Evolutionary conservation across 176 grass and related monocot species (phyloP), one percentile per base, ranked within the genome.

Genomic region (Avena sativa): DNA sequence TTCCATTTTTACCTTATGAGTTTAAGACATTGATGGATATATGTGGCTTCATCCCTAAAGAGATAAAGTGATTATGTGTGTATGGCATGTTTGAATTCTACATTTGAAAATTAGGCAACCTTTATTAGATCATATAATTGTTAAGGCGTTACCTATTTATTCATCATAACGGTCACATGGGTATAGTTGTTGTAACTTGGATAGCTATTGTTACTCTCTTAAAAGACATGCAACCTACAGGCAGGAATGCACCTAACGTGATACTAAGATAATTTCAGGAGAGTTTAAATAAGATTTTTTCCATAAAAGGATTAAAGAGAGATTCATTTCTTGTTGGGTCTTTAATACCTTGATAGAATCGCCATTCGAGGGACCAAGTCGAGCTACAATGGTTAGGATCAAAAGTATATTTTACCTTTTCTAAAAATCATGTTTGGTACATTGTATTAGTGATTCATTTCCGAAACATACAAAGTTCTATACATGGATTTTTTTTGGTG

Each of bases 391-490:
- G 21, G 43, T 81, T 10, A 61, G 19, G 19, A 79, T 61, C 55
- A 60, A 0, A 64, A 64, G 57, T 63, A n/a, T 38, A 64, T 83
- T 71, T 9, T 80, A 80, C 15, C 26, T 4, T 80, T 63, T 79
- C 40, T 14, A 25, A 63, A 80, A 60, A 59, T 28, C 36, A 58
- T 38, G 75, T 58, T 34, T 58, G n/a, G 25, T 56, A 57, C 8
- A 78, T 11, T 40, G 32, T 60, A 79, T 38, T 19, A 79, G 14
- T 44, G 20, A 79, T 23, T 30, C 38, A 6, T 67, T 67, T 64
- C 61, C 12, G 28, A 11, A 34, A 36, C 12, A 55, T 56, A 57
- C 9, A 57, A 78, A 58, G 25, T 38, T 58, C 34, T 20, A 10
- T 38, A 57, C 12, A 56, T 5, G 10, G 19, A 40, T 56, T 21